Evolutionary conservation across 371 early-diverging fungal species (phyloP), one percentile per base, ranked within the genome.

Genomic region (Syncephalis fuscata): DNA sequence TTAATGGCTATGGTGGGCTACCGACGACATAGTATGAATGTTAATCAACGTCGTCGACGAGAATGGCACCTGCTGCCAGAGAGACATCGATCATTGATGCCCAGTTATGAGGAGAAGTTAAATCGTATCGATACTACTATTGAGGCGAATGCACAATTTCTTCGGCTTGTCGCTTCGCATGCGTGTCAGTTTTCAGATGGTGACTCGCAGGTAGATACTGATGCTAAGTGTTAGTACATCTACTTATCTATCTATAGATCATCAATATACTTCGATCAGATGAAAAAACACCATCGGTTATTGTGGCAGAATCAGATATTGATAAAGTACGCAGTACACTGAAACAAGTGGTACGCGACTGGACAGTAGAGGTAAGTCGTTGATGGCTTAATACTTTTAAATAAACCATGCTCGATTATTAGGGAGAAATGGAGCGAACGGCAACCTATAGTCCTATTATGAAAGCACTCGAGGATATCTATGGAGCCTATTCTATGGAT

Each of bases 321-420:
- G 90, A 89, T 59, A 86, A 85, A 66, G 78, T 92, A 3, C 72
- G 80, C 24, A 80, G 78, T 49, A 91, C 90, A 1, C 59, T 95
- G 48, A 80, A 83, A 54, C 90, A 88, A 59, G 84, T 92, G 68
- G 89, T 88, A 23, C 69, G 96, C 32, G 96, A 95, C 58, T 95
- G 96, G 96, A 68, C 84, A 7, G 74, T 45, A 23, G 82, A 78
- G 54, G 70, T 71, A 68, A 24, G 11, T 38, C 15, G 39, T 3
- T 17, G n/a, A 23, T 44, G 44, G 25, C 5, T 47, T n/a, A n/a
- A n/a, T n/a, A n/a, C n/a, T n/a, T n/a, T n/a, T n/a, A n/a, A n/a
- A n/a, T n/a, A n/a, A n/a, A n/a, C n/a, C n/a, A n/a, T n/a, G n/a
- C n/a, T n/a, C n/a, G n/a, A n/a, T n/a, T 36, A 5, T 41, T 48